Conservation (phyloP, 1,284 basidiomycete species). For the Trichosporon asahii region DNA sequence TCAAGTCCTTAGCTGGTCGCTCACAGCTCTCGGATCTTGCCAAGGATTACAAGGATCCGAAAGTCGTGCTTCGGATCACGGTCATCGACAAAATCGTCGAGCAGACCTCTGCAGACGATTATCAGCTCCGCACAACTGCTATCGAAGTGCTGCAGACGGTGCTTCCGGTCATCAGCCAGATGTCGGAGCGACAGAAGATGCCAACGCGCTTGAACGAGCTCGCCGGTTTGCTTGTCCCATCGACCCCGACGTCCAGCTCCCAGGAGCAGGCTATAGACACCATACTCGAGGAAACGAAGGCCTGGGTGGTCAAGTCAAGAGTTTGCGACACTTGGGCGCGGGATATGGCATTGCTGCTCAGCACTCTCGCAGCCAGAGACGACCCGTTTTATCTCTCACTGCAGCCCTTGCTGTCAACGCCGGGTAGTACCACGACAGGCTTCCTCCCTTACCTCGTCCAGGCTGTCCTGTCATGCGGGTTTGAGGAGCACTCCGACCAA, state of each 20-base stretch:
- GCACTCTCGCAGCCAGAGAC: constrained; percentile 58
- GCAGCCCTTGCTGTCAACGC: constrained; percentile 58
- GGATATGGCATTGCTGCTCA: constrained; percentile 61
- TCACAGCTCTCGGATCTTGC: constrained; percentile 1
- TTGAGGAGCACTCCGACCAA: constrained; percentile 12
- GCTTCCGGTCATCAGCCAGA: constrained; percentile 12
- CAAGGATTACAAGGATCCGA: background rate
- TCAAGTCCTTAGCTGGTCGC: constrained; percentile 20
- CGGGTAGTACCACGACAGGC: constrained; percentile 62
- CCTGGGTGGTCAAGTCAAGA: constrained; percentile 25
- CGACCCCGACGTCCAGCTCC: background rate
- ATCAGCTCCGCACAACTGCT: constrained; percentile 21
- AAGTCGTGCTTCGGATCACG: constrained; percentile 7
- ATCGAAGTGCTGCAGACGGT: constrained; percentile 25
- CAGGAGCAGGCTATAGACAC: background rate
- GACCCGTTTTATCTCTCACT: constrained; percentile 70
- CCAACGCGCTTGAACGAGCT: constrained; percentile 14
- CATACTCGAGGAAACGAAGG: constrained; percentile 9
- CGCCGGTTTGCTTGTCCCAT: constrained; percentile 13
- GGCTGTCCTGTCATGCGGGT: constrained; percentile 57
- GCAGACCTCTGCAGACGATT: constrained; percentile 22
- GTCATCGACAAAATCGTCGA: constrained; percentile 23
- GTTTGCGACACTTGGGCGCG: constrained; percentile 60
- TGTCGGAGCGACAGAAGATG: constrained; percentile 2
- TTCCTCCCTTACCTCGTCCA: constrained; percentile 71